These are phyloP conservation scores for Penicillium sp. DNA, from an alignment of 2,329 filamentous ascomycete genomes.

Conservation along the genomic window DNA sequence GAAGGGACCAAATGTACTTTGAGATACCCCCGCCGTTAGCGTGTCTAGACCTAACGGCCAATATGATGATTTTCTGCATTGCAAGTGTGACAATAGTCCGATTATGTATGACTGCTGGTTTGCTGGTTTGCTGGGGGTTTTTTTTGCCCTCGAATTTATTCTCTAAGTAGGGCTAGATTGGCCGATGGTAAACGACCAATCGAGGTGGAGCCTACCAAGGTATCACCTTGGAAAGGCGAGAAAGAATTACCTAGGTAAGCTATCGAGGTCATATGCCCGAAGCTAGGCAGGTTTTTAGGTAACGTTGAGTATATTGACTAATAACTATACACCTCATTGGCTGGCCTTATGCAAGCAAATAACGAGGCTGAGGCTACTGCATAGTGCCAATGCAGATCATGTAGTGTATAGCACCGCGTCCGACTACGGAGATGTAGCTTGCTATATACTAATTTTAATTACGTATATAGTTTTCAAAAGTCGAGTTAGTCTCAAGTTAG, in stretches of 20 bases:
- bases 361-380: not conserved
- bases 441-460: not conserved
- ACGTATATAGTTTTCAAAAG: not conserved
- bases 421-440: constrained; percentile 1
- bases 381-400: not conserved
- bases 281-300: not conserved
- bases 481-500: not conserved
- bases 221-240: not conserved
- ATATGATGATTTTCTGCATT: constrained; percentile 5
- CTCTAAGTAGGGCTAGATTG: not conserved
- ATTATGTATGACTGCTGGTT: not conserved
- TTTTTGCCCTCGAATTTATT: not conserved
- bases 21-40: constrained; percentile 16
- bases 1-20: constrained; percentile 10
- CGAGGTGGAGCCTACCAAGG: not conserved
- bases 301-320: not conserved
- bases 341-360: not conserved
- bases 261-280: not conserved
- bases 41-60: constrained; percentile 1
- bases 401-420: not conserved
- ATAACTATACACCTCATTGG: not conserved
- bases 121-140: not conserved
- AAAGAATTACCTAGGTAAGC: not conserved
- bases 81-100: not conserved
- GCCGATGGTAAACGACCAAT: not conserved